Base-by-base conservation (phyloP, 148 eudicot genomes). In the Cornus florida region DNA sequence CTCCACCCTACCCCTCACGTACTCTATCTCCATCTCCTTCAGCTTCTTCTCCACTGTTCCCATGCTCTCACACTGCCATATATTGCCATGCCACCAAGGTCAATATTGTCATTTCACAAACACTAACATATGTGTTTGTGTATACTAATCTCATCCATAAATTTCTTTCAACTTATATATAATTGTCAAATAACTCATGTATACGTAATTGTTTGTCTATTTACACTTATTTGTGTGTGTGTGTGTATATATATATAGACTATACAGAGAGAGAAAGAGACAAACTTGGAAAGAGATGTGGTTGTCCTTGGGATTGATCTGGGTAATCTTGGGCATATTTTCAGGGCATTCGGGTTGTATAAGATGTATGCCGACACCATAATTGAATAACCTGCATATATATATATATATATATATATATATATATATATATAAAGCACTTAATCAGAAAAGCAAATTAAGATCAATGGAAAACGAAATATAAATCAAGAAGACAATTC, bases 281-380 rank as follows among this genome's bases (percentile, higher is more conserved):
- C 39, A 70, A 23, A 90, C 91, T 23, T 84, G 87, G 74, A 88
- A 88, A 31, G 91, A 90, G 70, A 90, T 90, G 80, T 88, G 93
- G 73, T 86, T 86, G 69, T 85, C 89, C 57, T 81, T 86, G 41
- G 93, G 93, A 67, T 88, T 86, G 35, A 90, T 90, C 60, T 57
- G 73, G 77, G 60, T 71, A n/a, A 72, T 71, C 72, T 71, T 67
- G 64, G 86, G 83, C 72, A 81, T 79, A 60, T 23, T 65, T 32
- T 79, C 70, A 0, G 76, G 74, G 77, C 86, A 79, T 13, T 84
- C 82, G 13, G 82, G 71, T 23, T 90, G 87, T 39, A 90, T 71
- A 50, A 90, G 85, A 74, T 90, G 93, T 59, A 90, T 88, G 50
- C 93, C 93, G 14, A 90, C 71, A 10, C 88, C 88, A 68, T 71